phyloP scores from a whole-genome alignment of 805 yeast genomes.

The Kluyveromyces siamensis region DNA sequence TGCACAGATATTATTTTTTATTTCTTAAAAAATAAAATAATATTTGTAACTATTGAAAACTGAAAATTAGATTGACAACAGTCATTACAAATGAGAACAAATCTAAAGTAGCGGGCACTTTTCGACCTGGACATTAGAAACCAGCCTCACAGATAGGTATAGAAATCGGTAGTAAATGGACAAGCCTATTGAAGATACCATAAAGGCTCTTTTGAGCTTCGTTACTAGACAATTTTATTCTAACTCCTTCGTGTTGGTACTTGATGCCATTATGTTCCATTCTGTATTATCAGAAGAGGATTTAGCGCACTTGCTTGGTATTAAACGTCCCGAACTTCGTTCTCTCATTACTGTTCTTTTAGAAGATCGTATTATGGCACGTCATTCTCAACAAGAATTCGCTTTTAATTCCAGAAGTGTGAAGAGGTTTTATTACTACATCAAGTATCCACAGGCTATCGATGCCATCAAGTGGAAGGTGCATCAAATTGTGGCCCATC shows the following conservation, averaged over 20 bases:
- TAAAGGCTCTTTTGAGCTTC: conserved; percentile 49
- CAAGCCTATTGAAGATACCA: conserved; percentile 34
- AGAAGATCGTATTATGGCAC: conserved; percentile 72
- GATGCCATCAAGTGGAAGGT: conserved; percentile 96
- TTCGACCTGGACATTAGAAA: too few relatives aligned
- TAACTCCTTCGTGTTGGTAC: conserved; percentile 67
- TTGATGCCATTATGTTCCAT: conserved; percentile 83
- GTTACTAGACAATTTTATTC: conserved; percentile 85
- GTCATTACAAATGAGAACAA: too few relatives aligned
- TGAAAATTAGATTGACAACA: too few relatives aligned
- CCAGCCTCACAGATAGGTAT: neutral
- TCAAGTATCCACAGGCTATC: conserved; percentile 86
- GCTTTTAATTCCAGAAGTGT: conserved; percentile 56
- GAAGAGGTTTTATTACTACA: conserved; percentile 72
- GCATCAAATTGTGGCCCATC: conserved; percentile 68
- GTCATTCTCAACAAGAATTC: conserved; percentile 64
- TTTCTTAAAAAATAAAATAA: too few relatives aligned
- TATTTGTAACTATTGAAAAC: too few relatives aligned
- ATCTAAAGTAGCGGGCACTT: too few relatives aligned
- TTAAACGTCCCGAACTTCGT: conserved; percentile 80
- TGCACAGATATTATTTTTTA: too few relatives aligned
- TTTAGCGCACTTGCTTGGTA: conserved; percentile 66
- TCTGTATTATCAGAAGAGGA: conserved; percentile 91
- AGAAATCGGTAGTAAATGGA: conserved; percentile 15
- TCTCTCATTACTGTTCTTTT: conserved; percentile 70